These are phyloP conservation scores for Rhipidocladum racemiflorum DNA, from an alignment of 176 grass and related monocot genomes.

Conservation along the genomic window DNA sequence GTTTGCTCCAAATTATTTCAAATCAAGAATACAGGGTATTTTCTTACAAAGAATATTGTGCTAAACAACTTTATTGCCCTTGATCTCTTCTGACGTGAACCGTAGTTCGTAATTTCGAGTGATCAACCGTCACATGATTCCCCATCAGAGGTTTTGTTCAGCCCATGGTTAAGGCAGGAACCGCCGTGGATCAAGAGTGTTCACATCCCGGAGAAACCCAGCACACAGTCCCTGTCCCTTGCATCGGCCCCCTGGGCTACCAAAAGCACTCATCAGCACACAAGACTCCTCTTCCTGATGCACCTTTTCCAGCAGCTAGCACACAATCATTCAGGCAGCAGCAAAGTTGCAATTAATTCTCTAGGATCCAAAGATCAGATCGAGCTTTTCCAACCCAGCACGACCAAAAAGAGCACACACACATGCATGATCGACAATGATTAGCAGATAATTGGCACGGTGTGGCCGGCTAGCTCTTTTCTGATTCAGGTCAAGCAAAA, in stretches of 20 bases:
- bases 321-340: slow-evolving; percentile 35
- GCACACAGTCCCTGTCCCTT: not conserved
- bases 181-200: not conserved
- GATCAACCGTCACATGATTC: not conserved
- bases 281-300: slow-evolving; percentile 26
- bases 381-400: slow-evolving; percentile 5
- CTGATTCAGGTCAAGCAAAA: slow-evolving; percentile 20
- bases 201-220: not conserved
- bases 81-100: not conserved
- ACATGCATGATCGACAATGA: slow-evolving; percentile 27
- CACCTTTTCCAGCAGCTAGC: slow-evolving; percentile 22
- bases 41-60: no score
- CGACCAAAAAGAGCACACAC: slow-evolving; percentile 34
- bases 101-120: not conserved
- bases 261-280: slow-evolving; percentile 35
- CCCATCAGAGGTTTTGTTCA: not conserved
- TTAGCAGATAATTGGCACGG: slow-evolving; percentile 31
- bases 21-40: not conserved
- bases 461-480: not conserved
- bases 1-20: not conserved
- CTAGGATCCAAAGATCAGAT: slow-evolving; percentile 32
- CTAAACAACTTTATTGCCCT: not conserved
- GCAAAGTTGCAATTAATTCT: slow-evolving; percentile 20
- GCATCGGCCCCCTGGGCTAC: not conserved
- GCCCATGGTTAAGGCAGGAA: not conserved